These are phyloP conservation scores for Hypoxylon intermedium DNA, from an alignment of 495 filamentous ascomycete genomes.

Conservation along the genomic window DNA sequence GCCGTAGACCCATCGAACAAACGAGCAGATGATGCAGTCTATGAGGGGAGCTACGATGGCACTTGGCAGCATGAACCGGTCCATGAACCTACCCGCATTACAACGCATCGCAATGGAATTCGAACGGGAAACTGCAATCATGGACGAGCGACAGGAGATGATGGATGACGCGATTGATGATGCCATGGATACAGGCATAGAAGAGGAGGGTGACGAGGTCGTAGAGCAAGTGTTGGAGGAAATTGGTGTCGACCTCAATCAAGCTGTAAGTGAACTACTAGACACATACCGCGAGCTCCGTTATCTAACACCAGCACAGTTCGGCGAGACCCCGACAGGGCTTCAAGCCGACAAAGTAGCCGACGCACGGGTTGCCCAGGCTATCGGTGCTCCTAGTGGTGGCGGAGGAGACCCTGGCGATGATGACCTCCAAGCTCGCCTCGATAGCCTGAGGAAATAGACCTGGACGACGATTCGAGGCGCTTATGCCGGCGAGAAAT, in stretches of 20 bases:
- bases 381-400: constrained; percentile 66
- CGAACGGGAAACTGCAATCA: constrained; percentile 97
- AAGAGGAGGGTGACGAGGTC: constrained; percentile 92
- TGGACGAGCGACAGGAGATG: constrained; percentile 99
- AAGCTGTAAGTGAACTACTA: constrained; percentile 68
- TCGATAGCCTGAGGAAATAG: constrained; percentile 75
- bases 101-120: constrained; percentile 99
- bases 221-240: constrained; percentile 96
- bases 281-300: background rate
- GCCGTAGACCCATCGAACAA: constrained; percentile 87
- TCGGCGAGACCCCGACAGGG: constrained; percentile 80
- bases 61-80: constrained; percentile 92
- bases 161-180: constrained; percentile 99
- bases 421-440: constrained; percentile 81
- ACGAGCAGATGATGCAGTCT: constrained; percentile 99
- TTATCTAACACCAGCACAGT: constrained; percentile 52
- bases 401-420: constrained; percentile 66
- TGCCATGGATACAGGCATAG: constrained; percentile 89
- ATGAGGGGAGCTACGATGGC: constrained; percentile 97
- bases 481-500: constrained; percentile 9
- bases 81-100: constrained; percentile 94
- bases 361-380: constrained; percentile 75
- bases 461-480: constrained; percentile 4
- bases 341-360: constrained; percentile 65
- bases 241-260: constrained; percentile 90